Base-by-base conservation (phyloP, 352 stramenopile species). In the Phytophthora pisi region DNA sequence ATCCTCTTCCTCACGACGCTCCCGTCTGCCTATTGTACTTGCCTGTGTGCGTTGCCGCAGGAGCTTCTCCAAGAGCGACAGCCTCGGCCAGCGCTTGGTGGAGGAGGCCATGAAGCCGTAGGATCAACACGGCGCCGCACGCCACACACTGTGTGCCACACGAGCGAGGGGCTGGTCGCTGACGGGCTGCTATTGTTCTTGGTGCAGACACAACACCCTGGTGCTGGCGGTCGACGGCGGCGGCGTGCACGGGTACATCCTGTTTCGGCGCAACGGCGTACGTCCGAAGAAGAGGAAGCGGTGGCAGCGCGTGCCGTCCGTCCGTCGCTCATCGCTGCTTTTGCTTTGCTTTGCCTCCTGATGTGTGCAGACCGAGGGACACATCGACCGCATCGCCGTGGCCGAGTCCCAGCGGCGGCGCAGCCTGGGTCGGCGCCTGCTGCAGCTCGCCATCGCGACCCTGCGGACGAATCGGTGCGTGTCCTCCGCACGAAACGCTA, bases 341-440 rank as follows among this genome's bases (percentile, higher is more conserved):
- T 20, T 38, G 8, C 31, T 15, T 28, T 47, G 20, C 28, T 10
- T 30, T 57, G 34, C 15, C 15, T 53, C n/a, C 40, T 40, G 36
- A 7, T 57, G 16, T 38, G 5, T 50, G 11, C 55, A 87, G 79
- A 46, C 61, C 11, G 67, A 69, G 10, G 75, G 77, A 3, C 68
- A 78, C 57, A 70, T 88, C 34, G 77, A 84, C 60, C 82, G 82
- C 46, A 63, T 88, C 23, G 77, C 79, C 5, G 74, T 88, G 31
- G 70, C 70, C 16, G 64, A 79, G 58, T 38, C 66, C 52, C 53
- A 49, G 2, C 60, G 72, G 31, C 75, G 77, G 10, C 64, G 68
- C 23, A 75, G 75, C 13, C 16, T 88, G 26, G 79, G 68, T 2
- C 70, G 75, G 10, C 38, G 16, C 9, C 57, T 88, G 31, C 36